A percentile compares a stretch with the other conserved stretches of the same genome.
phyloP scores from a whole-genome alignment of 1,284 basidiomycete species.

The Moniliophthora roreri region DNA sequence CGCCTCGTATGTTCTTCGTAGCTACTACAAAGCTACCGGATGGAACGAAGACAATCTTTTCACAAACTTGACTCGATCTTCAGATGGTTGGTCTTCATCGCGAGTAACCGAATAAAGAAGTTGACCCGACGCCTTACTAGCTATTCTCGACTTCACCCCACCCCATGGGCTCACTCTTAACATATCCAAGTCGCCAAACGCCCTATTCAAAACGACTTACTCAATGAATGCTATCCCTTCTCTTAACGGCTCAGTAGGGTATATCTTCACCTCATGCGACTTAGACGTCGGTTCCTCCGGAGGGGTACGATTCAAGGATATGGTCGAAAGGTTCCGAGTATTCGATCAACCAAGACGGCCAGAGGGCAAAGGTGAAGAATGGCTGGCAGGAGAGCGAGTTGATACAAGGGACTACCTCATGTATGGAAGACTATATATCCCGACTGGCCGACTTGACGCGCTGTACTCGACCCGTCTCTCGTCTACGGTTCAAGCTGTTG shows the following conservation, averaged over 20 bases:
- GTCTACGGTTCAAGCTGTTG: slow-evolving; percentile 67
- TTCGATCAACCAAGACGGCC: slow-evolving; percentile 78
- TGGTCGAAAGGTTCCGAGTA: slow-evolving; percentile 83
- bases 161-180: slow-evolving; percentile 79
- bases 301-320: slow-evolving; percentile 82
- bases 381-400: slow-evolving; percentile 74
- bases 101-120: slow-evolving; percentile 19
- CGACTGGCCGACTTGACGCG: slow-evolving; percentile 85
- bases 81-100: slow-evolving; percentile 63
- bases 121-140: slow-evolving; percentile 44
- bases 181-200: slow-evolving; percentile 87
- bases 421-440: slow-evolving; percentile 91
- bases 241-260: slow-evolving; percentile 89
- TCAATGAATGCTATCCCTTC: slow-evolving; percentile 91
- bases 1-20: slow-evolving; percentile 84
- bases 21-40: slow-evolving; percentile 87
- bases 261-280: slow-evolving; percentile 88
- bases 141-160: slow-evolving; percentile 83
- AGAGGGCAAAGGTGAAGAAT: slow-evolving; percentile 74
- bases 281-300: slow-evolving; percentile 71
- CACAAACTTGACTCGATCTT: slow-evolving; percentile 86
- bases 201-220: slow-evolving; percentile 88
- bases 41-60: slow-evolving; percentile 98
- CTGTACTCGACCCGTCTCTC: slow-evolving; percentile 83
- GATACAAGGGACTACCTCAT: slow-evolving; percentile 86